phyloP scores from a whole-genome alignment of 2,329 filamentous ascomycete species.

The Parastagonospora avenae region DNA sequence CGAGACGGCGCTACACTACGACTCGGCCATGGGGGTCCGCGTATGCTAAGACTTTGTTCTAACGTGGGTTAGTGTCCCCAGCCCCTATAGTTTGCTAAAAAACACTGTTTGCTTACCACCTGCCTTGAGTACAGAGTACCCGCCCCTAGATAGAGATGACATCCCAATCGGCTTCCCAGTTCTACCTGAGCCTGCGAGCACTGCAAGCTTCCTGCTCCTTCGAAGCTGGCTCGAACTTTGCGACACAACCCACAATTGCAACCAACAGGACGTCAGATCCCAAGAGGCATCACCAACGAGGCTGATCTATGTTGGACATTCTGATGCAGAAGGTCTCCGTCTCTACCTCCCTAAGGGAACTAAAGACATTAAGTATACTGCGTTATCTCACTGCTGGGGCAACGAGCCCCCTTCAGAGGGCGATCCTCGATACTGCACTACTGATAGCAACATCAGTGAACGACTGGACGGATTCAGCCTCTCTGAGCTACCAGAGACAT shows the following conservation, averaged over 20 bases:
- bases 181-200: conserved; percentile 7
- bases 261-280: conserved; percentile 3
- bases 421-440: conserved; percentile 17
- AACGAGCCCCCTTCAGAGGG: conserved; percentile 6
- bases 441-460: conserved; percentile 9
- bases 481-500: too few relatives aligned
- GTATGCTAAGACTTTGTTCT: neutral
- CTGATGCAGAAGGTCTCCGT: conserved; percentile 10
- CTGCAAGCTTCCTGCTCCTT: conserved; percentile 10
- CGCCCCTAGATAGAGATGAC: neutral
- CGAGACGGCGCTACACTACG: conserved; percentile 1
- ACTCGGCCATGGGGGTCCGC: neutral
- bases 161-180: conserved; percentile 10
- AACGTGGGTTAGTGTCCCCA: too few relatives aligned
- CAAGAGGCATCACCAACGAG: conserved; percentile 11
- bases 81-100: too few relatives aligned
- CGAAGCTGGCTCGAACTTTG: conserved; percentile 14
- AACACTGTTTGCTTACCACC: too few relatives aligned
- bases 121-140: conserved; percentile 7
- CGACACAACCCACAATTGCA: conserved; percentile 11
- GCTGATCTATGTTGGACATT: conserved; percentile 14
- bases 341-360: conserved; percentile 10
- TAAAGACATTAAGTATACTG: conserved; percentile 13
- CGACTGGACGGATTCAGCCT: conserved; percentile 11
- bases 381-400: conserved; percentile 26